Evolutionary conservation across 495 filamentous ascomycete genomes (phyloP).

Genomic region (Penicillium taxi): DNA sequence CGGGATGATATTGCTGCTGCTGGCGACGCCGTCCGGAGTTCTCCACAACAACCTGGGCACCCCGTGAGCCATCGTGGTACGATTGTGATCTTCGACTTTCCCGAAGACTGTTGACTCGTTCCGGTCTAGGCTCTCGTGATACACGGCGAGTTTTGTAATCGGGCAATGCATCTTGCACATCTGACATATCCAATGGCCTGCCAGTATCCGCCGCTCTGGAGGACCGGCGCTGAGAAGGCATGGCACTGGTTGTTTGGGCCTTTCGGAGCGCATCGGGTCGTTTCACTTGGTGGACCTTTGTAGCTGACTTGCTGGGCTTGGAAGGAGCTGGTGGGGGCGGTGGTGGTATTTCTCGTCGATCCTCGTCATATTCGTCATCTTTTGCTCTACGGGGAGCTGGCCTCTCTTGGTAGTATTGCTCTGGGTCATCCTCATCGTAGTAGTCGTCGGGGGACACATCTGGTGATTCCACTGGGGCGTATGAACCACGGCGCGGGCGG

Average conservation of each 20-base stretch:
- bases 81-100: slow-evolving; percentile 19
- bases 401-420: slow-evolving; percentile 12
- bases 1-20: slow-evolving; percentile 17
- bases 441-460: slow-evolving; percentile 18
- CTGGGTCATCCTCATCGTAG: slow-evolving; percentile 24
- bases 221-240: slow-evolving; percentile 24
- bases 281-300: slow-evolving; percentile 32
- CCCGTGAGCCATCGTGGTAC: slow-evolving; percentile 28
- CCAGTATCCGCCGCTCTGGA: too few species aligned
- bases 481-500: slow-evolving; percentile 28
- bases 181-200: slow-evolving; percentile 28
- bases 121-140: slow-evolving; percentile 25
- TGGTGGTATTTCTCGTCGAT: slow-evolving; percentile 33
- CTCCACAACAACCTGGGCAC: slow-evolving; percentile 28
- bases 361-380: slow-evolving; percentile 35
- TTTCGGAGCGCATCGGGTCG: slow-evolving; percentile 26
- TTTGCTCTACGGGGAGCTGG: slow-evolving; percentile 9
- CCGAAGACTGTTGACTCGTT: slow-evolving; percentile 30
- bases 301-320: slow-evolving; percentile 19
- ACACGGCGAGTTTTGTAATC: slow-evolving; percentile 22
- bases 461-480: slow-evolving; percentile 21
- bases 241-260: slow-evolving; percentile 15
- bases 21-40: slow-evolving; percentile 27
- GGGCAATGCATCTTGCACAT: slow-evolving; percentile 26
- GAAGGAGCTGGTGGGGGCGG: slow-evolving; percentile 26